These are phyloP conservation scores for Arctostaphylos glauca DNA, from an alignment of 148 eudicot species.

Conservation along the genomic window DNA sequence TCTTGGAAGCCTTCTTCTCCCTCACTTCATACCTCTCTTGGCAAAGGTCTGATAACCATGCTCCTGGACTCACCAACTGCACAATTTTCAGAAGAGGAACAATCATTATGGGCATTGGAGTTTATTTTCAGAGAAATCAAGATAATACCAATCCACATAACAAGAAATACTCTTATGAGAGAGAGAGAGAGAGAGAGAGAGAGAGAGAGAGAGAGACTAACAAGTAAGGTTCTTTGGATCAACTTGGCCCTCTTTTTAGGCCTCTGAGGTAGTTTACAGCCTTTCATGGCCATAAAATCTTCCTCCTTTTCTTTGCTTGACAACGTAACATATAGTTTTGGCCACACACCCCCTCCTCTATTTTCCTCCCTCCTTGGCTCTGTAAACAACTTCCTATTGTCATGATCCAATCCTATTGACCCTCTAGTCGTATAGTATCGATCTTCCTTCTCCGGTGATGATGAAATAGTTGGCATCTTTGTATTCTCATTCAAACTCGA, in stretches of 20 bases:
- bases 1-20: constrained; percentile 76
- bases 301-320: constrained; percentile 98
- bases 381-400: constrained; percentile 36
- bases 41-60: constrained; percentile 70
- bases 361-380: constrained; percentile 38
- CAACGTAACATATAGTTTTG: constrained; percentile 55
- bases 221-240: constrained; percentile 73
- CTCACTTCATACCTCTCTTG: constrained; percentile 84
- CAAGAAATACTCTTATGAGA: neutral
- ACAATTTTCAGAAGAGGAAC: neutral
- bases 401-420: constrained; percentile 48
- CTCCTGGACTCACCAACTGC: constrained; percentile 81
- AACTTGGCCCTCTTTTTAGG: constrained; percentile 93
- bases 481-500: constrained; percentile 24
- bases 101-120: neutral
- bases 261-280: constrained; percentile 94
- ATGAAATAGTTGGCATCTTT: constrained; percentile 25
- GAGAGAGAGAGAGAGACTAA: constrained; percentile 27
- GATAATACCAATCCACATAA: neutral
- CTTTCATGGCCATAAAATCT: constrained; percentile 97
- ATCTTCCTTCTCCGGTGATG: constrained; percentile 81
- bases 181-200: neutral
- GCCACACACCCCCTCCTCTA: constrained; percentile 50
- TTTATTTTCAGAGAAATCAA: neutral
- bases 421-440: constrained; percentile 82